Evolutionary conservation across 1,139 yeast species (phyloP), one percentile per base, ranked within the genome.

Genomic region (Geotrichum klebahnii): DNA sequence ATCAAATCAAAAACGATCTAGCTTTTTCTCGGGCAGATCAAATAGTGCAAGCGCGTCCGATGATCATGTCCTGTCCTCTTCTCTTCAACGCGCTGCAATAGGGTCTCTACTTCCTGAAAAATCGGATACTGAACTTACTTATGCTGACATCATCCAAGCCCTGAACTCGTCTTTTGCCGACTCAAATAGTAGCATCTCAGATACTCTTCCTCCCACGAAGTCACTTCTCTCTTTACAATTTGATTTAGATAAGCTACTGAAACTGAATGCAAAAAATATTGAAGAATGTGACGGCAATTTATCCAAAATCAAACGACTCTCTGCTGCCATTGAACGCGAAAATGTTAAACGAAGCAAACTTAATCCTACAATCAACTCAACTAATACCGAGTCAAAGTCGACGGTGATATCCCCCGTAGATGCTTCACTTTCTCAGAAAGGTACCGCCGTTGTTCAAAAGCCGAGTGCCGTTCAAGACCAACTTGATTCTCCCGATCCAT

Each of bases 301-400:
- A 20, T 24, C 23, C 28, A 39, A 45, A 16, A 45, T 46, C 35
- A 52, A 52, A 23, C 36, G 54, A 32, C 41, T 48, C 10, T 34
- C 48, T 3, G 22, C 47, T 2, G 50, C 52, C 6, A 23, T 51
- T 8, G 54, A 51, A 17, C 43, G 52, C 20, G 54, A 51, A 29
- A 44, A 46, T 14, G 29, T 34, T 5, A 51, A 47, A 33, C 42
- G 53, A 3, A 23, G 32, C 17, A 50, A 50, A 35, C 23, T 34
- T 10, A 26, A n/a, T n/a, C n/a, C n/a, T n/a, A n/a, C n/a, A n/a
- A n/a, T n/a, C n/a, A n/a, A n/a, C n/a, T n/a, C n/a, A n/a, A n/a
- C n/a, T n/a, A n/a, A n/a, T n/a, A n/a, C n/a, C n/a, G n/a, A 29
- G n/a, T 3, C 17, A 20, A 32, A 12, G 28, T 9, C 24, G 4